Evolutionary conservation across 2,329 filamentous ascomycete genomes (phyloP).

Genomic region (Calonectria pseudoturangicola): DNA sequence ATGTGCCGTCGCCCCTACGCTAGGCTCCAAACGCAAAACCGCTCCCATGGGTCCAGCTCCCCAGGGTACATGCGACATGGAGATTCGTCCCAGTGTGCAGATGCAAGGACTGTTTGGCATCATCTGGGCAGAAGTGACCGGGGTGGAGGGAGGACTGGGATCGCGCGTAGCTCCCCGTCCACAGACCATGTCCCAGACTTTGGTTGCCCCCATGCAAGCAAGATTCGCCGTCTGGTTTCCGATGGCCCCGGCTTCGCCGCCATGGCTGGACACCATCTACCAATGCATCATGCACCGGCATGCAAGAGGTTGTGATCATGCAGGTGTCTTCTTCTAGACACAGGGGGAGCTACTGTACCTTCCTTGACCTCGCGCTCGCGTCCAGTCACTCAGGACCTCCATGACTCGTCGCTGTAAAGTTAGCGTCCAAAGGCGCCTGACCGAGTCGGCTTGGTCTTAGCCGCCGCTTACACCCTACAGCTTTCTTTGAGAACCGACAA

Average conservation of each 20-base stretch:
- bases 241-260: slow-evolving; percentile 49
- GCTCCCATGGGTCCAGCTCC: slow-evolving; percentile 53
- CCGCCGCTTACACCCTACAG: slow-evolving; percentile 33
- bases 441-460: slow-evolving; percentile 31
- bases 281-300: slow-evolving; percentile 48
- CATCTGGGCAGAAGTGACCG: slow-evolving; percentile 43
- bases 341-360: slow-evolving; percentile 39
- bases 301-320: slow-evolving; percentile 54
- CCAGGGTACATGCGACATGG: slow-evolving; percentile 37
- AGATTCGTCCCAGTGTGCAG: slow-evolving; percentile 46
- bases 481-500: slow-evolving; percentile 14
- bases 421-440: slow-evolving; percentile 21
- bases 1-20: slow-evolving; percentile 45
- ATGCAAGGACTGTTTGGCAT: slow-evolving; percentile 49
- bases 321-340: slow-evolving; percentile 51
- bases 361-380: slow-evolving; percentile 7
- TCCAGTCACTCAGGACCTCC: slow-evolving; percentile 22
- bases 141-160: slow-evolving; percentile 44
- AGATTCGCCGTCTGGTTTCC: slow-evolving; percentile 53
- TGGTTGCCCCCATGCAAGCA: slow-evolving; percentile 47
- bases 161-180: slow-evolving; percentile 42
- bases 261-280: slow-evolving; percentile 50
- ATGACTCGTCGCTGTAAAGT: slow-evolving; percentile 39
- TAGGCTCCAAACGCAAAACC: slow-evolving; percentile 53
- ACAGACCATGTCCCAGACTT: slow-evolving; percentile 41